Conservation (phyloP, 2,329 filamentous ascomycete species). For the Xylariaceae sp. region DNA sequence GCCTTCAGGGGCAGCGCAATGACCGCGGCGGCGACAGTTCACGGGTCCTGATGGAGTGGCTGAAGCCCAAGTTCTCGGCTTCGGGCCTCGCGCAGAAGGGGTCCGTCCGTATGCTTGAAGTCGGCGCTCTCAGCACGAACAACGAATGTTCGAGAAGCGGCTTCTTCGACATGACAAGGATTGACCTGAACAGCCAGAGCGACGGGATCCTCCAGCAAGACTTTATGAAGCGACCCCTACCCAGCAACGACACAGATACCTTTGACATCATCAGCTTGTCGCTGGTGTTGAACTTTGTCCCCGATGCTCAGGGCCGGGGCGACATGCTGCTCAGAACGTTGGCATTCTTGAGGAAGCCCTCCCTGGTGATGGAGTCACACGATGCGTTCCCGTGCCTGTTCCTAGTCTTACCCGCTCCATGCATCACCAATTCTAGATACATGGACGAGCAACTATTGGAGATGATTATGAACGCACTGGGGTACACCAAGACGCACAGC, state of each 20-base stretch:
- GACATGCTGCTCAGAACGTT: constrained; percentile 78
- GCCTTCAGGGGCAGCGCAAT: constrained; percentile 60
- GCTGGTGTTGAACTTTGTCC: constrained; percentile 90
- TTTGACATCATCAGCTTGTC: constrained; percentile 93
- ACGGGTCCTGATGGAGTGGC: constrained; percentile 58
- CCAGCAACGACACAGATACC: constrained; percentile 51
- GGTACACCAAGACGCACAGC: constrained; percentile 59
- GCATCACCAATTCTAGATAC: constrained; percentile 86
- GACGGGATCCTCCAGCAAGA: constrained; percentile 80
- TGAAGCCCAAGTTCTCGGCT: constrained; percentile 34
- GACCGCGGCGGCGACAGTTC: constrained; percentile 65
- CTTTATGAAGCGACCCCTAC: constrained; percentile 84
- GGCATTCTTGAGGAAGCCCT: constrained; percentile 54
- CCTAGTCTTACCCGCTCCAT: constrained; percentile 82
- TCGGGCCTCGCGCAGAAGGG: constrained; percentile 17
- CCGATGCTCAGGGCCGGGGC: constrained; percentile 67
- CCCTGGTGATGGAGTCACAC: constrained; percentile 21
- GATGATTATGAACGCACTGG: constrained; percentile 70
- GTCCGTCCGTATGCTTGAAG: constrained; percentile 68
- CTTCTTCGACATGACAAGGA: constrained; percentile 69
- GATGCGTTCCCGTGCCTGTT: constrained; percentile 66
- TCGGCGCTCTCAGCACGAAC: constrained; percentile 76
- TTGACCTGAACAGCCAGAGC: constrained; percentile 85
- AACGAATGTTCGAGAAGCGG: constrained; percentile 77
- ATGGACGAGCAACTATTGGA: constrained; percentile 65